Percentiles rank a stretch among this genome's conserved stretches.
These are phyloP conservation scores for Magnaporthiopsis incrustans DNA, from an alignment of 2,329 filamentous ascomycete genomes.

Conservation along the genomic window DNA sequence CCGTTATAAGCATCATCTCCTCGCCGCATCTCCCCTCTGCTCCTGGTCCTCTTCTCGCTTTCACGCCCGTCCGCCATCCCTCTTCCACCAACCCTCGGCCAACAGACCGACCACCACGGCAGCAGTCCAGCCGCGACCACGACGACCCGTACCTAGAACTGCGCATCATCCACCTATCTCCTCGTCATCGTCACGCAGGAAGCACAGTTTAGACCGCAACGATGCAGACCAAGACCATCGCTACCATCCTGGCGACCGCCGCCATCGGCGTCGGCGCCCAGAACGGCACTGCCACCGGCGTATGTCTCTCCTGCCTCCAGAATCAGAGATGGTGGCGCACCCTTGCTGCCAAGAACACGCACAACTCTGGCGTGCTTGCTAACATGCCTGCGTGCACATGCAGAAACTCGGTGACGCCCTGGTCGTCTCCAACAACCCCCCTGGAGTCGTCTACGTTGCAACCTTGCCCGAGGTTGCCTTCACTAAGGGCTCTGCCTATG, in stretches of 20 bases:
- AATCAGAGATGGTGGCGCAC: neutral
- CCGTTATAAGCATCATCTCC: constrained; percentile 6
- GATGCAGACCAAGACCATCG: constrained; percentile 7
- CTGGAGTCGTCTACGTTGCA: constrained; percentile 45
- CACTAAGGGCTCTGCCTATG: constrained; percentile 34
- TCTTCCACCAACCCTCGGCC: neutral
- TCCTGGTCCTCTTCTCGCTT: neutral
- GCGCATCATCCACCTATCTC: neutral
- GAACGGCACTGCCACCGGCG: neutral
- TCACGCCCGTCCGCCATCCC: neutral
- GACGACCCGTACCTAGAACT: neutral
- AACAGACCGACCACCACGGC: neutral
- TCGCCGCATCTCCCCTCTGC: neutral
- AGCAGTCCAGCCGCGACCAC: neutral
- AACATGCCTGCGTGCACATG: neutral
- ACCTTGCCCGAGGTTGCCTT: constrained; percentile 44
- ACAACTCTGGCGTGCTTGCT: neutral
- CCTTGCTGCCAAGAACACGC: neutral
- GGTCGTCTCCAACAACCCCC: constrained; percentile 45
- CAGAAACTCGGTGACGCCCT: constrained; percentile 14
- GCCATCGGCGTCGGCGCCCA: constrained; percentile 6
- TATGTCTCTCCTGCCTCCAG: neutral
- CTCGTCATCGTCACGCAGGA: neutral
- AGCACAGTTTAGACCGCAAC: neutral
- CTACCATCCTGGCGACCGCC: constrained; percentile 5